Evolutionary conservation across 2,329 filamentous ascomycete genomes (phyloP), one percentile per base, ranked within the genome.

Genomic region (Botryosphaeria dothidea): DNA sequence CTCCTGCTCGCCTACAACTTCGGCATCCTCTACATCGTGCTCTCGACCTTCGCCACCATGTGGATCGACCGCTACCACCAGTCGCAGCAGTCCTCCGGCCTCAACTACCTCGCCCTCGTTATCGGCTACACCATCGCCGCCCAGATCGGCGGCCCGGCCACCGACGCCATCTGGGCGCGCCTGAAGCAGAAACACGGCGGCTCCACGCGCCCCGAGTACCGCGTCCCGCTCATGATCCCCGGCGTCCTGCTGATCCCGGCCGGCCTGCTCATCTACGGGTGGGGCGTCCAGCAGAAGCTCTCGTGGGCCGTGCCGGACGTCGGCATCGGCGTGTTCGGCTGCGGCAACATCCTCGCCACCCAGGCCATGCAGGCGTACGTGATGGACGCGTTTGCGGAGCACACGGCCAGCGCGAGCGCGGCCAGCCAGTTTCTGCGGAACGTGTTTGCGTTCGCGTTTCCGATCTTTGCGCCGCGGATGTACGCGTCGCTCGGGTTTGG

Each of bases 321-420:
- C 3, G 85, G 83, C 2, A 82, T 81, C 0, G 71, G 74, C 5
- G 66, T 85, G 0, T 76, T 83, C 2, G 81, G 80, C 0, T 66
- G 76, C 3, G 78, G 74, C 66, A 64, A 63, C 19, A 78, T 72
- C 63, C 52, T 71, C 3, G 51, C 38, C 1, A 68, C 65, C 3
- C 69, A 86, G 79, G 75, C 80, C 0, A 71, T 83, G 3, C 81
- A 83, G 52, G 85, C 85, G 11, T 91, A 91, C 68, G 79, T 90
- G 2, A 84, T 90, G 57, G 88, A 91, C 62, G 80, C 82, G 2
- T 89, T 83, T 69, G 79, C 81, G 0, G 75, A 81, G 66, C 86
- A 88, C 68, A 85, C 87, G 1, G 88, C 88, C 0, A 87, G 84
- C 8, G 68, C 69, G 0, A 1, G 86, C 85, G 4, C 87, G 84